A percentile compares a stretch with the other conserved stretches of the same genome.
Evolutionary conservation across 352 stramenopile genomes (phyloP).

Genomic region (Globisporangium recalcitrans): DNA sequence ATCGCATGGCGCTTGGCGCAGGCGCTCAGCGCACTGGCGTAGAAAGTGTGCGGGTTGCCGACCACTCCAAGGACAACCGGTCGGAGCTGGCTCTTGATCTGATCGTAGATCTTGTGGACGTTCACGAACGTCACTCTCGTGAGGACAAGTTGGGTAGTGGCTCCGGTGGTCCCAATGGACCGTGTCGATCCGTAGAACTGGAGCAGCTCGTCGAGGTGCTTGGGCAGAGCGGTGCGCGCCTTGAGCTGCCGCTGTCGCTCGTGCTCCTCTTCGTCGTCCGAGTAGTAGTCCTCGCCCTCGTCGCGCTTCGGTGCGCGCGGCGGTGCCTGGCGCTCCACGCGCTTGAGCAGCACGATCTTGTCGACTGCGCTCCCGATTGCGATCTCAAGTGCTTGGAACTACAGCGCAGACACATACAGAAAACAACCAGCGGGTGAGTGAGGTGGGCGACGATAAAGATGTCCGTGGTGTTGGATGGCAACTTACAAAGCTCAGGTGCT

Average conservation of each 20-base stretch:
- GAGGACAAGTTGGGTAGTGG: not conserved
- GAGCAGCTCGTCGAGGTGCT: constrained; percentile 30
- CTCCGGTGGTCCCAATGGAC: no score
- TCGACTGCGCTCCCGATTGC: constrained; percentile 25
- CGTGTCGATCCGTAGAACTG: constrained; percentile 15
- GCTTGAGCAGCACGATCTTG: constrained; percentile 42
- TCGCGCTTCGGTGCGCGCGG: constrained; percentile 8
- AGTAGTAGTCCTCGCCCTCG: constrained; percentile 29
- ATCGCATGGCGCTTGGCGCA: constrained; percentile 10
- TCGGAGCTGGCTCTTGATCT: constrained; percentile 15
- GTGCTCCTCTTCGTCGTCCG: constrained; percentile 40
- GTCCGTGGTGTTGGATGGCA: no score
- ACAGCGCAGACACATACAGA: not conserved
- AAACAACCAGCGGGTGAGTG: not conserved
- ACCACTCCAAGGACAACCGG: constrained; percentile 30
- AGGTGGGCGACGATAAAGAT: constrained; percentile 1
- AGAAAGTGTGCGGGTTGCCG: constrained; percentile 46
- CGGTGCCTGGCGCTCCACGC: constrained; percentile 15
- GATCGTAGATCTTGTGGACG: constrained; percentile 8
- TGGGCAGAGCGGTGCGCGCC: constrained; percentile 23
- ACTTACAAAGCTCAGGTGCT: constrained; percentile 27
- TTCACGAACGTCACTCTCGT: constrained; percentile 17
- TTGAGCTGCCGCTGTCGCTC: constrained; percentile 20
- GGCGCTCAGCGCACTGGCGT: constrained; percentile 19
- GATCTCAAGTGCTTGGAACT: constrained; percentile 31